Evolutionary conservation across 1,284 basidiomycete species (phyloP).

Genomic region (Boletellus sp.): DNA sequence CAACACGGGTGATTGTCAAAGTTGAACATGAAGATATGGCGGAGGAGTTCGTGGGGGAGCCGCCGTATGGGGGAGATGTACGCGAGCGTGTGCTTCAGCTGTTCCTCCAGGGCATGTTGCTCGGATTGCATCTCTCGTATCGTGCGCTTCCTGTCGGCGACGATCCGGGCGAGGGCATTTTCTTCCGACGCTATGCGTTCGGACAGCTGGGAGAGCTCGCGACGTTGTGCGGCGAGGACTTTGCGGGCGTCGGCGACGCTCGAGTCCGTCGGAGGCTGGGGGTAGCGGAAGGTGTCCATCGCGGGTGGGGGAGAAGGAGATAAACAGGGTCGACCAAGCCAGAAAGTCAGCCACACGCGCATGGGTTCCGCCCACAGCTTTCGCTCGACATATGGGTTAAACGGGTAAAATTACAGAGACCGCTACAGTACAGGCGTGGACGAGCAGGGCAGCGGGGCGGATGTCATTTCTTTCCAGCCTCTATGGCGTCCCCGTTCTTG

Average conservation of each 20-base stretch:
- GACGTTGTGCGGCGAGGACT: conserved; percentile 35
- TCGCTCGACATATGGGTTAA: neutral
- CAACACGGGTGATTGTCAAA: conserved; percentile 65
- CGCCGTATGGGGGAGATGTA: conserved; percentile 67
- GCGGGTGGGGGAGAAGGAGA: conserved; percentile 7
- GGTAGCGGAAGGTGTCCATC: conserved; percentile 22
- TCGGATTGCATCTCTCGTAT: conserved; percentile 54
- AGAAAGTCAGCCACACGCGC: neutral
- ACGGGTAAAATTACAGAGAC: conserved; percentile 21
- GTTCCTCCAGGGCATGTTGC: conserved; percentile 44
- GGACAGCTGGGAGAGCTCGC: conserved; percentile 34
- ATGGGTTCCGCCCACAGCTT: conserved; percentile 10
- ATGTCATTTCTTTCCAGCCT: conserved; percentile 56
- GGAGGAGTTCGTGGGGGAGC: conserved; percentile 61
- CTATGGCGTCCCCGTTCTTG: conserved; percentile 86
- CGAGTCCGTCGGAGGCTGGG: conserved; percentile 54
- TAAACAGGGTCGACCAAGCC: conserved; percentile 5
- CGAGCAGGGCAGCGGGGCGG: no score
- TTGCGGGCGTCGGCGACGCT: conserved; percentile 48
- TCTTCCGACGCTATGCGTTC: conserved; percentile 46
- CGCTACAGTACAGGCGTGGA: conserved; percentile 24
- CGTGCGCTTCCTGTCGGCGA: conserved; percentile 47
- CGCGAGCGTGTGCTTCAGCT: conserved; percentile 46
- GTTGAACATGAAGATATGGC: conserved; percentile 60
- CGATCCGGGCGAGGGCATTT: conserved; percentile 50